Evolutionary conservation across 257 asterid species (phyloP).

Genomic region (Solanum megistacrolobum): DNA sequence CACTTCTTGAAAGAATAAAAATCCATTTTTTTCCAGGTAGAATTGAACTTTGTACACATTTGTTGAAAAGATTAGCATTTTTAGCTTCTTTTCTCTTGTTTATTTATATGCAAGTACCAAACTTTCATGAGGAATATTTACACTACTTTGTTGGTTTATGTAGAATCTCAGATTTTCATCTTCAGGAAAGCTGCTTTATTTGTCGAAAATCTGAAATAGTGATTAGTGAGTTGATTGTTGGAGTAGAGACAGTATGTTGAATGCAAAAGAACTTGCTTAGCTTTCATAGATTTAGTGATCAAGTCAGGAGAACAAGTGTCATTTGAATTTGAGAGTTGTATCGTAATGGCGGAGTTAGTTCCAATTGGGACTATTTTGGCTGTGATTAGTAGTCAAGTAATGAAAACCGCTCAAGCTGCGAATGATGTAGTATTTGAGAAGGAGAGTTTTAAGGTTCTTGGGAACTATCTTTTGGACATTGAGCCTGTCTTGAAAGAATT

Average conservation of each 20-base stretch:
- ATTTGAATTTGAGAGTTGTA: background rate
- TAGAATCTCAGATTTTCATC: background rate
- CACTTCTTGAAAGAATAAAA: background rate
- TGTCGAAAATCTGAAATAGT: background rate
- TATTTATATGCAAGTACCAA: background rate
- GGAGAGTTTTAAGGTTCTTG: slow-evolving; percentile 40
- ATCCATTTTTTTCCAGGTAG: background rate
- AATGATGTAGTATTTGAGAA: slow-evolving; percentile 39
- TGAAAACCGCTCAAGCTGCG: slow-evolving; percentile 46
- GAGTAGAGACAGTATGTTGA: background rate
- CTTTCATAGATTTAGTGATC: background rate
- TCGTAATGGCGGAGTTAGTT: slow-evolving; percentile 26
- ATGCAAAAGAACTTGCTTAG: background rate
- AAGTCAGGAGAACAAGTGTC: background rate
- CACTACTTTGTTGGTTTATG: background rate
- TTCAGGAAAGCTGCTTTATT: background rate
- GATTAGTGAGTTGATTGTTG: background rate
- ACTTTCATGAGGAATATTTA: background rate
- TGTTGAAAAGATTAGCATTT: background rate
- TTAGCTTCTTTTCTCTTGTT: background rate
- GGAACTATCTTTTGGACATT: slow-evolving; percentile 37
- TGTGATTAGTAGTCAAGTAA: slow-evolving; percentile 34
- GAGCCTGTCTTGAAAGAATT: slow-evolving; percentile 40
- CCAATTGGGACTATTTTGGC: slow-evolving; percentile 49
- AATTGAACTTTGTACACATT: background rate